A percentile compares a stretch with the other conserved stretches of the same genome.
Evolutionary conservation across 768 basidiomycete genomes (phyloP).

Genomic region (Leccinum truebloodii): DNA sequence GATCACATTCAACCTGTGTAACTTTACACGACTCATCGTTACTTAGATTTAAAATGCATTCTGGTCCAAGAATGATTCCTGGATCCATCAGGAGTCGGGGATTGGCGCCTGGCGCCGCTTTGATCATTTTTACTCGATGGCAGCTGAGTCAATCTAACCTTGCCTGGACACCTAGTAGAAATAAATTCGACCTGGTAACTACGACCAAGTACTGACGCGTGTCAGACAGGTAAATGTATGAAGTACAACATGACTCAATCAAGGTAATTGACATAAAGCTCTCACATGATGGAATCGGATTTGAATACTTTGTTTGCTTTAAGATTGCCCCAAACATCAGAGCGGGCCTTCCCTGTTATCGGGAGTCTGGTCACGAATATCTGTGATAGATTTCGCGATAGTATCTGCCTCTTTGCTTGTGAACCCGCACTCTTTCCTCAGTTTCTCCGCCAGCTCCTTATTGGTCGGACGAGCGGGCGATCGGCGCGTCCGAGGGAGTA

Average conservation of each 20-base stretch:
- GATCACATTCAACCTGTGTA: too few relatives aligned
- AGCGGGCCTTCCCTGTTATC: background rate
- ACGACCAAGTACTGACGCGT: background rate
- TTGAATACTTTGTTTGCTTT: background rate
- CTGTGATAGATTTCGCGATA: constrained; percentile 22
- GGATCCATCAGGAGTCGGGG: too few relatives aligned
- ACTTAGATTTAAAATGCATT: too few relatives aligned
- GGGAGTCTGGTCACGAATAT: constrained; percentile 2
- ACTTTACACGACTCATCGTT: too few relatives aligned
- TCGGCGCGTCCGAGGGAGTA: constrained; percentile 12
- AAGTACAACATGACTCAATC: background rate
- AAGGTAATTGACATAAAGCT: background rate
- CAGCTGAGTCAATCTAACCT: too few relatives aligned
- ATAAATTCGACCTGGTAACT: background rate
- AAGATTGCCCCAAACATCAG: background rate
- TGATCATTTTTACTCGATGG: too few relatives aligned
- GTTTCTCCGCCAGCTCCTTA: constrained; percentile 13
- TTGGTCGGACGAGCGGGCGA: constrained; percentile 7
- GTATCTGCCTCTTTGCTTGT: constrained; percentile 15
- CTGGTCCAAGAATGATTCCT: too few relatives aligned
- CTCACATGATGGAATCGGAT: background rate
- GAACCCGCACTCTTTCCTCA: constrained; percentile 20
- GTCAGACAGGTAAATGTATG: background rate
- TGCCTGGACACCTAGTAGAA: too few relatives aligned
- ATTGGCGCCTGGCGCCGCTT: too few relatives aligned